A percentile compares a stretch with the other conserved stretches of the same genome.
phyloP scores from a whole-genome alignment of 768 basidiomycete genomes.

The Brasilioporus rufonigricans region DNA sequence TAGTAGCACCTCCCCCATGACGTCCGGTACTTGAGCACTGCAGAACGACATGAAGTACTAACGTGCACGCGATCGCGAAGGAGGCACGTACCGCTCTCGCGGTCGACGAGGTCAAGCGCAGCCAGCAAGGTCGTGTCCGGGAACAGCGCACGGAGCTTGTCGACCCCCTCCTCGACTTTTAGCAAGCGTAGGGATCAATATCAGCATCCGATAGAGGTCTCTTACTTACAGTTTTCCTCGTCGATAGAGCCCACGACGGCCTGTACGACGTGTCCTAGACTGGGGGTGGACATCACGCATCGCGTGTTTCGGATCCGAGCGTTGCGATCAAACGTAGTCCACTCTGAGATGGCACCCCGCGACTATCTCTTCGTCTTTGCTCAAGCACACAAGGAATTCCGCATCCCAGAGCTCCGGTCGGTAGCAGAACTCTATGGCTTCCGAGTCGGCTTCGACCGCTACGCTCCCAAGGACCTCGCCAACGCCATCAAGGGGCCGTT shows the following conservation, averaged over 20 bases:
- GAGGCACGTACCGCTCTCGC: slow-evolving; percentile 52
- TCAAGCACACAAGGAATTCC: slow-evolving; percentile 77
- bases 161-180: slow-evolving; percentile 52
- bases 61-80: background rate
- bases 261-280: slow-evolving; percentile 28
- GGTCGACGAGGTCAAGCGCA: slow-evolving; percentile 76
- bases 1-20: slow-evolving; percentile 60
- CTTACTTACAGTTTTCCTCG: slow-evolving; percentile 31
- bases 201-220: background rate
- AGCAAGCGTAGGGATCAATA: background rate
- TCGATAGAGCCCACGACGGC: slow-evolving; percentile 34
- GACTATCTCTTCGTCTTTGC: slow-evolving; percentile 74
- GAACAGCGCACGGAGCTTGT: slow-evolving; percentile 54
- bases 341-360: slow-evolving; percentile 23
- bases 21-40: slow-evolving; percentile 61
- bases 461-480: slow-evolving; percentile 48
- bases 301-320: background rate
- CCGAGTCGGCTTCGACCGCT: slow-evolving; percentile 42
- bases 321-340: background rate
- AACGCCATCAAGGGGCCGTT: slow-evolving; percentile 56
- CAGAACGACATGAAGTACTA: background rate
- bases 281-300: slow-evolving; percentile 18
- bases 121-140: slow-evolving; percentile 63
- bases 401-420: slow-evolving; percentile 79
- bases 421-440: slow-evolving; percentile 75